phyloP scores from a whole-genome alignment of 2,329 filamentous ascomycete genomes.

The Bipolaris gigantea region DNA sequence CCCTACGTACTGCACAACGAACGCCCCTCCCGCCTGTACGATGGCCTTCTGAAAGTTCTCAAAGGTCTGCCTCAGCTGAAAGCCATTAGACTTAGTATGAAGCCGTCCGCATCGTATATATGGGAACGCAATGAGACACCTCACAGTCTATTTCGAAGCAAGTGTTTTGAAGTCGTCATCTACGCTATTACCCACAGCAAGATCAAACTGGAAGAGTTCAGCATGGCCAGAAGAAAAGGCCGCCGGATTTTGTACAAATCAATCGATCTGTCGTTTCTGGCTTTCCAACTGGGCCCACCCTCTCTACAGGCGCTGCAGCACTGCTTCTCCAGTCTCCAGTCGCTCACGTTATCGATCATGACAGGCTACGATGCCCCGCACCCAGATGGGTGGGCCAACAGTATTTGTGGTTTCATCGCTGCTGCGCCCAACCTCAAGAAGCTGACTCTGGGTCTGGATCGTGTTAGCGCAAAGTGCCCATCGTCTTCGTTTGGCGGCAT shows the following conservation, averaged over 20 bases:
- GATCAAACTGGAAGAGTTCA: slow-evolving; percentile 25
- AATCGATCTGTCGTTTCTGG: slow-evolving; percentile 18
- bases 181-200: slow-evolving; percentile 25
- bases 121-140: slow-evolving; percentile 12
- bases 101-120: slow-evolving; percentile 10
- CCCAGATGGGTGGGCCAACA: slow-evolving; percentile 27
- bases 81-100: slow-evolving; percentile 23
- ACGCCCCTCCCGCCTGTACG: slow-evolving; percentile 21
- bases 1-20: slow-evolving; percentile 22
- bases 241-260: slow-evolving; percentile 12
- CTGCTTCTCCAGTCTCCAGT: slow-evolving; percentile 18
- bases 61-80: slow-evolving; percentile 21
- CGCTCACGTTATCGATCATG: slow-evolving; percentile 25
- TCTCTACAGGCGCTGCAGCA: slow-evolving; percentile 15
- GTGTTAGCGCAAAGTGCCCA: neutral
- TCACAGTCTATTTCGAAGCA: slow-evolving; percentile 22
- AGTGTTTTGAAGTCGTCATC: slow-evolving; percentile 28
- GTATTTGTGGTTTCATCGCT: slow-evolving; percentile 24
- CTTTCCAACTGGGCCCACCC: slow-evolving; percentile 16
- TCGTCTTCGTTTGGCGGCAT: slow-evolving; percentile 18
- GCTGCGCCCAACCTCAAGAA: slow-evolving; percentile 19
- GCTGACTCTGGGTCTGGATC: slow-evolving; percentile 27
- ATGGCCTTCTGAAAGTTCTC: slow-evolving; percentile 25
- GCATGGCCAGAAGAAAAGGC: slow-evolving; percentile 20
- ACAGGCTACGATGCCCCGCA: slow-evolving; percentile 15